Evolutionary conservation across 345 rosid species (phyloP), one percentile per base, ranked within the genome.

Genomic region (Kandelia obovata): DNA sequence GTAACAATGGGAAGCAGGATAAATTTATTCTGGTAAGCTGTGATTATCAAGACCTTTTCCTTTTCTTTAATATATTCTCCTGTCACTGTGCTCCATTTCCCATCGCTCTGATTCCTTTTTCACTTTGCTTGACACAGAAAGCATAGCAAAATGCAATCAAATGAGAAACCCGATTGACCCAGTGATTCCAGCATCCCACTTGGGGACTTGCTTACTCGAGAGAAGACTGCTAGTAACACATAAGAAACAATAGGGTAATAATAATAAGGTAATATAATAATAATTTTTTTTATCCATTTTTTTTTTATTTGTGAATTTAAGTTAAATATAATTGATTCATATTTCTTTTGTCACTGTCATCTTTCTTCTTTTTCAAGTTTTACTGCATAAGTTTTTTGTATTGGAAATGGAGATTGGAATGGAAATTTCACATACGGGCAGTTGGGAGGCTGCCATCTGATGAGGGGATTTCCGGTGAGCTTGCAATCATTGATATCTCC

Each of bases 21-120:
- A 76, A 74, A 61, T 73, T 75, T 68, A 69, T 71, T 84, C 78
- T 66, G 89, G 89, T 77, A 65, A 73, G 77, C 52, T 72, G 82
- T 85, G 69, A 65, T 62, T 66, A 72, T 81, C 87, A 62, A 10
- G n/a, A 62, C 71, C 59, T 75, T 77, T 64, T 68, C 74, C 73
- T 82, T 82, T 79, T 60, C 75, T 79, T 77, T 60, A 68, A 59
- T 69, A 70, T 39, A 5, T 75, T 72, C 67, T 64, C 62, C 52
- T 27, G 81, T 69, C 77, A 73, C 73, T 64, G 71, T 7, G 69
- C 65, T 70, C 49, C 61, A 47, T 69, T 78, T 49, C 59, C 68
- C 62, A 26, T 58, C 30, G 52, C 31, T 55, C 49, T 66, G 56
- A 43, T 52, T 31, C 5, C 67, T 65, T 61, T 61, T 60, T 70